Base-by-base conservation (phyloP, 2,329 filamentous ascomycete species). In the Balansia obtecta region DNA sequence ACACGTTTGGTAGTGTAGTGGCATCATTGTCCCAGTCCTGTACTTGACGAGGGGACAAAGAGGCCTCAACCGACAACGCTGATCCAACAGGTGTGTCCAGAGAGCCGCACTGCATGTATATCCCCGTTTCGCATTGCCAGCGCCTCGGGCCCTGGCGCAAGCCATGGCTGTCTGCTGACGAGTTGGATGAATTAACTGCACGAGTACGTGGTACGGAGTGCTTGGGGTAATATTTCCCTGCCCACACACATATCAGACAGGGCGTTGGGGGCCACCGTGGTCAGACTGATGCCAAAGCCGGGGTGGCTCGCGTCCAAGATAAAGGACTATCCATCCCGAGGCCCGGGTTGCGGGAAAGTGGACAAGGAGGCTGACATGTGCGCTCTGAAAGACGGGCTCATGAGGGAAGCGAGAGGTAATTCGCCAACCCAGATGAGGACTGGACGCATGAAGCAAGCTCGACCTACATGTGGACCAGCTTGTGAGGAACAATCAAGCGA, bases 391-490 rank as follows among this genome's bases (percentile, higher is more conserved):
- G 34, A 37, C 11, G 34, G 27, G 2, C 27, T 37, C 11, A 12
- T 37, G 15, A 37, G 34, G 34, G n/a, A 22, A 27, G 7, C 20
- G 27, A 30, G 46, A 22, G n/a, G 53, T 8, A 33, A 47, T n/a
- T 39, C 37, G 37, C 37, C 2, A 18, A 18, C 3, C 39, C 12
- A 7, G 39, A 41, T n/a, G n/a, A 41, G n/a, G n/a, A 18, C 20
- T 41, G 13, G 38, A 38, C 12, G 13, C 13, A 38, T 30, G 42
- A 45, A 46, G 18, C 45, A 8, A 8, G 16, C 16, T 16, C 18
- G 32, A 68, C 79, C 62, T 71, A 93, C 85, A 96, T 85, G 65
- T 95, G 88, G 4, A 82, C 83, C 46, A 95, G 71, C 61, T 90
- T 86, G 57, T 73, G 79, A 0, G 89, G 89, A 6, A 89, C 87